These are phyloP conservation scores for Phytophthora boehmeriae DNA, from an alignment of 352 stramenopile genomes.

Conservation along the genomic window DNA sequence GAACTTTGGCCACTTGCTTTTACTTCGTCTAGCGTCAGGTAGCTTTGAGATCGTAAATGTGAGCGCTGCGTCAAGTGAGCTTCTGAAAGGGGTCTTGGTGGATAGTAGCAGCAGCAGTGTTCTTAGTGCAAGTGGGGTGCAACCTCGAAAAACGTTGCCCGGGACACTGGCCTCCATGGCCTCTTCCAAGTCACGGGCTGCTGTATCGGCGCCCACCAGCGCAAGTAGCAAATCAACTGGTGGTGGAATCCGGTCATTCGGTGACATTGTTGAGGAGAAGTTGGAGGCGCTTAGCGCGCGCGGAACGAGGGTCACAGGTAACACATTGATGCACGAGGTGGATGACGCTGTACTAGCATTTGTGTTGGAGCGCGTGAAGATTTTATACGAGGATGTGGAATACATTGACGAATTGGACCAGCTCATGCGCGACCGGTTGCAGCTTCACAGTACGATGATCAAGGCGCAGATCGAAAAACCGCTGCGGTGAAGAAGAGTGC, in stretches of 20 bases:
- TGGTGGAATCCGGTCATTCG: conserved; percentile 48
- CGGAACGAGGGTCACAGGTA: conserved; percentile 69
- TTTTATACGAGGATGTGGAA: conserved; percentile 78
- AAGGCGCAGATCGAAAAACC: conserved; percentile 54
- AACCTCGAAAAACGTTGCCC: conserved; percentile 47
- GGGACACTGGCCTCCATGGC: conserved; percentile 60
- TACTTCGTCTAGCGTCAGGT: conserved; percentile 73
- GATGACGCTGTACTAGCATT: conserved; percentile 78
- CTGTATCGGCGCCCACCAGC: background rate
- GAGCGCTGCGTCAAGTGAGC: conserved; percentile 69
- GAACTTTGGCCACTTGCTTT: conserved; percentile 73
- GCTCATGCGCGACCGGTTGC: conserved; percentile 61
- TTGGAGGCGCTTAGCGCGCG: conserved; percentile 54
- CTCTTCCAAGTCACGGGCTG: conserved; percentile 33
- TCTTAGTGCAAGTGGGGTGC: conserved; percentile 11
- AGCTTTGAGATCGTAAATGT: conserved; percentile 85
- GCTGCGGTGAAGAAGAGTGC: conserved; percentile 45
- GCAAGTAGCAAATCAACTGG: conserved; percentile 23
- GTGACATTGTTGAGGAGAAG: conserved; percentile 70
- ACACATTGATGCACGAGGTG: conserved; percentile 64
- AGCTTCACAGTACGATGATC: conserved; percentile 67
- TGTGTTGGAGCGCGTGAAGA: conserved; percentile 74
- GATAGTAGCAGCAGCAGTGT: conserved; percentile 21
- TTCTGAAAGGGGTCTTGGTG: conserved; percentile 67
- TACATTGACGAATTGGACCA: conserved; percentile 79